Percentiles rank a stretch among this genome's conserved stretches.
phyloP scores from a whole-genome alignment of 331 rosid genomes.

The Pyrus hybrid region DNA sequence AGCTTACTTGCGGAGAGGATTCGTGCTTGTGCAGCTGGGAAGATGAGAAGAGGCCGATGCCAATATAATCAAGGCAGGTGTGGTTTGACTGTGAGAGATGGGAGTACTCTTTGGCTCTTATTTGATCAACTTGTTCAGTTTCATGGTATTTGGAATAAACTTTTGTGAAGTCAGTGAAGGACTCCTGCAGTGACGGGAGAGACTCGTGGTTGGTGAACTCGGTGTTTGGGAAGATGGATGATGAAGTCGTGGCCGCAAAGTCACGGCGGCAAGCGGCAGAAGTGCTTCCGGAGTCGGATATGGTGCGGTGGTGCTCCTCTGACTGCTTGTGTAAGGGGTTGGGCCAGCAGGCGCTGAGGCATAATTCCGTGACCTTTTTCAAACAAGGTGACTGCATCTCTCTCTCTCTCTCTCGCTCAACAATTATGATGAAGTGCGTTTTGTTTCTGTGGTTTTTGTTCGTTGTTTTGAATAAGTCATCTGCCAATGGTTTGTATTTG shows the following conservation, averaged over 20 bases:
- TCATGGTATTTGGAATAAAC: slow-evolving; percentile 59
- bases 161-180: slow-evolving; percentile 52
- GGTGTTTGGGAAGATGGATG: slow-evolving; percentile 62
- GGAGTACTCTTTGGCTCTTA: slow-evolving; percentile 58
- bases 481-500: not conserved
- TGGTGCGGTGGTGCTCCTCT: slow-evolving; percentile 17
- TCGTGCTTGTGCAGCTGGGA: slow-evolving; percentile 51
- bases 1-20: slow-evolving; percentile 18
- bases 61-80: slow-evolving; percentile 83
- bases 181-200: slow-evolving; percentile 63
- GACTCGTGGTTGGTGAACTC: slow-evolving; percentile 83
- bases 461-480: not conserved
- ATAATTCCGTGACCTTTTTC: slow-evolving; percentile 39
- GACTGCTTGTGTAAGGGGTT: slow-evolving; percentile 34
- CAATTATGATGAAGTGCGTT: not conserved
- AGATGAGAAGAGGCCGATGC: slow-evolving; percentile 82
- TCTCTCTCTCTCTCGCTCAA: not conserved
- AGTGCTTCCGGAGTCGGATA: slow-evolving; percentile 35
- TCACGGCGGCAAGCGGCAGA: slow-evolving; percentile 55
- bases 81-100: slow-evolving; percentile 53
- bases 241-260: slow-evolving; percentile 44
- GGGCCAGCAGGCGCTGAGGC: slow-evolving; percentile 59
- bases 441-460: not conserved
- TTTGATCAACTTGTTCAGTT: slow-evolving; percentile 50
- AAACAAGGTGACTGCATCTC: slow-evolving; percentile 42